Evolutionary conservation across 2,329 filamentous ascomycete species (phyloP), one percentile per base, ranked within the genome.

Genomic region (Alternaria sp.): DNA sequence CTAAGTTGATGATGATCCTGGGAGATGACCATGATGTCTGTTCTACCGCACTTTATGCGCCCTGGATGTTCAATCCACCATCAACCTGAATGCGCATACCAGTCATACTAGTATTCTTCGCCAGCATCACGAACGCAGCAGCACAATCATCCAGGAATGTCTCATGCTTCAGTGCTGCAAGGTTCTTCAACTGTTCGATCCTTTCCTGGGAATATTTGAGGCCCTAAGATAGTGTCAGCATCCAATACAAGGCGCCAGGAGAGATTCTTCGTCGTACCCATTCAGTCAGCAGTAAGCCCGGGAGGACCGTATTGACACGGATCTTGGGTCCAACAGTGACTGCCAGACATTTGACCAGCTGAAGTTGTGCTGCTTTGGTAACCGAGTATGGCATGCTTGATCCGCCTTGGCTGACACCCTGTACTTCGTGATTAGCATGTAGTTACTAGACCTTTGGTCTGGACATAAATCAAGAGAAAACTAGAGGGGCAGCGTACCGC

Each of bases 291-390:
- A 91, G 72, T 60, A 91, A 78, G 1, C 89, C 89, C 0, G 89
- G 89, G 53, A 89, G 76, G 2, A 91, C 85, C 12, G 88, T 87
- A 74, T 91, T 91, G 44, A 89, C 82, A 34, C 89, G 80, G 32
- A 90, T 82, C 74, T 90, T 90, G 6, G 82, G 80, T 0, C 88
- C 88, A 66, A 89, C 86, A 5, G 85, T 88, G 56, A 82, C 79
- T 3, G 88, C 89, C 16, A 91, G 80, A 66, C 87, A 88, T 68
- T 88, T 89, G 80, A 90, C 88, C 52, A 91, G 77, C 73, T 91
- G 89, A 60, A 91, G 69, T 60, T 86, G 86, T 6, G 92, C 92
- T 1, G 92, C 90, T 75, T 95, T 95, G 38, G 90, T 91, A 18
- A 94, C 89, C 0, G 88, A 84, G 72, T 95, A 95, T 4, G 92